These are phyloP conservation scores for Gymnopilus dilepis DNA, from an alignment of 768 basidiomycete species.

Conservation along the genomic window DNA sequence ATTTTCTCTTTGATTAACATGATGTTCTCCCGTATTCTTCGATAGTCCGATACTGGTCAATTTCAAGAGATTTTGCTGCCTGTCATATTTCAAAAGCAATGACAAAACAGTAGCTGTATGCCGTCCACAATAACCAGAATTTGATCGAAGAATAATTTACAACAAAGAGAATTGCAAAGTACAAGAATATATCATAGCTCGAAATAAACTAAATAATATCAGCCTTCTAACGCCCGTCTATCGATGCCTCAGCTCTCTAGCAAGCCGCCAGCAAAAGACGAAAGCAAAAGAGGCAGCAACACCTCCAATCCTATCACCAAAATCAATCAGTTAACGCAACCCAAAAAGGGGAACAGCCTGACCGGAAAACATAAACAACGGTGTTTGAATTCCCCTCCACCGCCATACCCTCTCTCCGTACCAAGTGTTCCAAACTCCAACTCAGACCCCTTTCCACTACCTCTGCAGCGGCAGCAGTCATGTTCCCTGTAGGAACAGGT, in stretches of 20 bases:
- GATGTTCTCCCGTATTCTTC: too few relatives aligned
- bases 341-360: slow-evolving; percentile 30
- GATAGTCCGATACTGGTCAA: too few relatives aligned
- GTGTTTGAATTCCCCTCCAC: slow-evolving; percentile 56
- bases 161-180: too few relatives aligned
- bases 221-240: neutral
- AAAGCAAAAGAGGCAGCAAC: slow-evolving; percentile 35
- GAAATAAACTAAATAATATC: too few relatives aligned
- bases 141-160: too few relatives aligned
- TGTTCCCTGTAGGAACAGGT: slow-evolving; percentile 26
- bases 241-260: slow-evolving; percentile 33
- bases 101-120: too few relatives aligned
- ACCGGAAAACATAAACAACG: slow-evolving; percentile 85
- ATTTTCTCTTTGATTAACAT: too few relatives aligned
- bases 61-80: too few relatives aligned
- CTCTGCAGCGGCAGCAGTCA: slow-evolving; percentile 8
- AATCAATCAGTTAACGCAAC: neutral
- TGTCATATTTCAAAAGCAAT: too few relatives aligned
- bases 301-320: slow-evolving; percentile 28
- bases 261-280: slow-evolving; percentile 34
- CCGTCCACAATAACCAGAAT: too few relatives aligned
- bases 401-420: slow-evolving; percentile 12
- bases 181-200: too few relatives aligned
- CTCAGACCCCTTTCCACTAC: slow-evolving; percentile 6
- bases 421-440: neutral